Conservation (phyloP, 495 filamentous ascomycete species). For the Talaromyces liani region DNA sequence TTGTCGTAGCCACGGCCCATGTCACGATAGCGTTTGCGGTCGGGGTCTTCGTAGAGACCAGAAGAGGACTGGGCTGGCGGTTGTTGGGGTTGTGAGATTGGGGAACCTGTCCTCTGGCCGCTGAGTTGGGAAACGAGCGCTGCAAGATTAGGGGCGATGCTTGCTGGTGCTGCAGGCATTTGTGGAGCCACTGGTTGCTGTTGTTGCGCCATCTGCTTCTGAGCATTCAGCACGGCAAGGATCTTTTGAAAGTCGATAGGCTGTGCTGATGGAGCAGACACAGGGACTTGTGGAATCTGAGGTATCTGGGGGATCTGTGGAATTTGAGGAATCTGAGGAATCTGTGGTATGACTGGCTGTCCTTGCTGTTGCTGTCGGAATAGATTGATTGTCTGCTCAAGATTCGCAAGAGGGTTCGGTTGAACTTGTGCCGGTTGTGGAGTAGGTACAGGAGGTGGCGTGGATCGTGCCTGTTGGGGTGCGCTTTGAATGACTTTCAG, state of each 20-base stretch:
- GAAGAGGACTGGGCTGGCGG: constrained; percentile 15
- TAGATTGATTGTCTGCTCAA: constrained; percentile 36
- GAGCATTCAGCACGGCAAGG: constrained; percentile 28
- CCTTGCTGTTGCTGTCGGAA: constrained; percentile 35
- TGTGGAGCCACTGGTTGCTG: constrained; percentile 19
- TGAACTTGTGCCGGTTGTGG: constrained; percentile 21
- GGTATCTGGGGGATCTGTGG: constrained; percentile 15
- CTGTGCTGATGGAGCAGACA: constrained; percentile 14
- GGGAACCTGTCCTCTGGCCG: constrained; percentile 25
- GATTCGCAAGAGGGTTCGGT: constrained; percentile 24
- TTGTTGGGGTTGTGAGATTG: constrained; percentile 16
- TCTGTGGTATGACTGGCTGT: constrained; percentile 10
- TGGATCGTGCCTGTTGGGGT: constrained; percentile 22
- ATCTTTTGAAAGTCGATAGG: constrained; percentile 29
- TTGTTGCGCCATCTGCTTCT: constrained; percentile 26
- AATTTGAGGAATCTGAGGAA: constrained; percentile 14
- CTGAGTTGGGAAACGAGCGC: constrained; percentile 43
- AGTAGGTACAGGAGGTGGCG: constrained; percentile 16
- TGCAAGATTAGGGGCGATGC: constrained; percentile 34
- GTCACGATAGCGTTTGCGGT: constrained; percentile 39
- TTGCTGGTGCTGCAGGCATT: constrained; percentile 18
- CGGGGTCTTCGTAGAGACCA: constrained; percentile 30
- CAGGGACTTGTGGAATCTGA: constrained; percentile 17
- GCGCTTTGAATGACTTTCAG: constrained; percentile 39
- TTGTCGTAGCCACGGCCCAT: constrained; percentile 21